phyloP scores from a whole-genome alignment of 768 basidiomycete genomes.

The Suillus luteus region DNA sequence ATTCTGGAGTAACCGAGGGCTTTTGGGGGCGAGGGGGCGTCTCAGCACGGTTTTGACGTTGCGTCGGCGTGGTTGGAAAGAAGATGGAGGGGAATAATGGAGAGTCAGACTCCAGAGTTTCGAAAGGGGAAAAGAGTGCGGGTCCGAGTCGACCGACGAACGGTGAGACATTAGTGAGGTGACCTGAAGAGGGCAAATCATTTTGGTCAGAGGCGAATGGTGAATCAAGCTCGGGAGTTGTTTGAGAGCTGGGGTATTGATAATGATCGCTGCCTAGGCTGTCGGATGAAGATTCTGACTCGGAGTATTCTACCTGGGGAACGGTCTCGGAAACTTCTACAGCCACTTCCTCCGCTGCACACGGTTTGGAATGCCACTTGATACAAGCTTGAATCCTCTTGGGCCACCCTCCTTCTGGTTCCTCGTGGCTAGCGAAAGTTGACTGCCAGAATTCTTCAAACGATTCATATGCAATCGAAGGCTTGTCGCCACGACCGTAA shows the following conservation, averaged over 20 bases:
- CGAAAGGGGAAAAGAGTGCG: conserved; percentile 26
- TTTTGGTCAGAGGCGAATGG: conserved; percentile 5
- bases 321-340: conserved; percentile 1
- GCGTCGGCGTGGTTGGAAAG: conserved; percentile 32
- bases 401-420: conserved; percentile 58
- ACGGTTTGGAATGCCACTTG: conserved; percentile 12
- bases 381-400: conserved; percentile 43
- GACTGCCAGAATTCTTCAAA: conserved; percentile 66
- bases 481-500: conserved; percentile 48
- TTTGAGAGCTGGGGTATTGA: conserved; percentile 12
- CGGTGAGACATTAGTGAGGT: conserved; percentile 19
- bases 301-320: conserved; percentile 21
- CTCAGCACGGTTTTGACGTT: conserved; percentile 24
- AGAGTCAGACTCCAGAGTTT: conserved; percentile 11
- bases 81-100: conserved; percentile 15
- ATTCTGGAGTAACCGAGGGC: conserved; percentile 30
- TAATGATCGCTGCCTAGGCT: conserved; percentile 13
- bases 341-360: background rate
- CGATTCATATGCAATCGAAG: conserved; percentile 44
- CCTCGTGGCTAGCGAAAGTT: conserved; percentile 41
- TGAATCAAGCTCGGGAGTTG: conserved; percentile 13
- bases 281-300: conserved; percentile 13
- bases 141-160: conserved; percentile 32
- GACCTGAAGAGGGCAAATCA: conserved; percentile 2
- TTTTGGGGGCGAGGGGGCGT: conserved; percentile 43